phyloP scores from a whole-genome alignment of 768 basidiomycete species.

The Tephrocybe sp. region DNA sequence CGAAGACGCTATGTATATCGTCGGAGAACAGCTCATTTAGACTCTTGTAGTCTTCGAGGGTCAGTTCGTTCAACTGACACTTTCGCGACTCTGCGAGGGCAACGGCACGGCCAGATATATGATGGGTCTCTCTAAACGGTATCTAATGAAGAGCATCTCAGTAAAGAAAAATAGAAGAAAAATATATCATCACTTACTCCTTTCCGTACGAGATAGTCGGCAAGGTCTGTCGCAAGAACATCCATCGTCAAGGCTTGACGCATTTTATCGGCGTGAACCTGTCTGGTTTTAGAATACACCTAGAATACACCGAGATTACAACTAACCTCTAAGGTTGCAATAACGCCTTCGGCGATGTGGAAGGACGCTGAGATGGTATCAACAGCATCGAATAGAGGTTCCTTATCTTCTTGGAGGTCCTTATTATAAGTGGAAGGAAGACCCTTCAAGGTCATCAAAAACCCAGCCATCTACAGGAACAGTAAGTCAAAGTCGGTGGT shows the following conservation, averaged over 20 bases:
- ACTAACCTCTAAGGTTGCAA: conserved; percentile 84
- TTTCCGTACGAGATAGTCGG: conserved; percentile 98
- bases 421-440: conserved; percentile 99
- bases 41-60: conserved; percentile 74
- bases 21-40: conserved; percentile 77
- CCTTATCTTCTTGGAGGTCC: conserved; percentile 98
- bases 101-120: conserved; percentile 95
- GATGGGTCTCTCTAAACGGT: conserved; percentile 98
- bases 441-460: conserved; percentile 96
- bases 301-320: neutral
- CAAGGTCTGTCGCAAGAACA: conserved; percentile 97
- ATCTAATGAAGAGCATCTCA: conserved; percentile 51
- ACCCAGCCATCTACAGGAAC: conserved; percentile 81
- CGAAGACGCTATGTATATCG: conserved; percentile 83
- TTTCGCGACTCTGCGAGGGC: conserved; percentile 86
- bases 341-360: conserved; percentile 91
- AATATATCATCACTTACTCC: conserved; percentile 60
- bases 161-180: conserved; percentile 1
- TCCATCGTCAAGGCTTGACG: conserved; percentile 90
- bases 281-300: conserved; percentile 3
- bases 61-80: conserved; percentile 80
- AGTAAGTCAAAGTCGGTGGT: conserved; percentile 3
- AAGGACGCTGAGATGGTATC: conserved; percentile 88
- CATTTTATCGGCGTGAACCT: conserved; percentile 95
- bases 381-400: conserved; percentile 92